Base-by-base conservation (phyloP, 2,329 filamentous ascomycete species). In the Gliomastix tumulicola region DNA sequence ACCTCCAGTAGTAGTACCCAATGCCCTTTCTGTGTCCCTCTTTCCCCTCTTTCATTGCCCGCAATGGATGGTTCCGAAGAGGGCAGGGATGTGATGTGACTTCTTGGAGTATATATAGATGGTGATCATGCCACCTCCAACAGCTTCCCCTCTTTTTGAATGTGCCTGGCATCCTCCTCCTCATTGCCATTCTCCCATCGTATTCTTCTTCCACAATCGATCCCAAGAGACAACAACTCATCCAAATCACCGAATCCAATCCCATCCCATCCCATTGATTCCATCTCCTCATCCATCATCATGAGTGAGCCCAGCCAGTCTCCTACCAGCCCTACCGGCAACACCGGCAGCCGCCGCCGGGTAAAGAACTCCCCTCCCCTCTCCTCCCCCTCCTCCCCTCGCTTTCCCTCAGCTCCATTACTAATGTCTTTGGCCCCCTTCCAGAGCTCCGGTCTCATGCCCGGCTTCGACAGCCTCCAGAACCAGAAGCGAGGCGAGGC, bases 391-490 rank as follows among this genome's bases (percentile, higher is more conserved):
- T 37, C 16, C n/a, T 39, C 9, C 41, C 9, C 9, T 15, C 15
- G 8, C 33, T 22, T 21, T 11, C 30, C 21, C 9, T n/a, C 25
- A n/a, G 10, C 10, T n/a, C 25, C 11, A 28, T 4, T 12, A 16
- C 39, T 41, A 32, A 39, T 34, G 19, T 27, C 10, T n/a, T n/a
- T n/a, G n/a, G 30, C 16, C 10, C 20, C 40, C 22, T 30, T 13
- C 20, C 39, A 68, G 63, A 67, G 65, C 48, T 71, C 68, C 7
- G 58, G 65, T 32, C 63, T 67, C 33, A 57, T 70, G 47, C 60
- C 60, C 18, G 50, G 56, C 35, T 79, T 76, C 51, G 66, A 73
- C 5, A 58, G 65, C 11, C 66, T 79, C 3, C 59, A 66, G 32
- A 63, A 67, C 42, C 65, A 71, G 39, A 76, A 75, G 55, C 66